These are phyloP conservation scores for Bruguiera sexangula DNA, from an alignment of 345 rosid species.

Conservation along the genomic window DNA sequence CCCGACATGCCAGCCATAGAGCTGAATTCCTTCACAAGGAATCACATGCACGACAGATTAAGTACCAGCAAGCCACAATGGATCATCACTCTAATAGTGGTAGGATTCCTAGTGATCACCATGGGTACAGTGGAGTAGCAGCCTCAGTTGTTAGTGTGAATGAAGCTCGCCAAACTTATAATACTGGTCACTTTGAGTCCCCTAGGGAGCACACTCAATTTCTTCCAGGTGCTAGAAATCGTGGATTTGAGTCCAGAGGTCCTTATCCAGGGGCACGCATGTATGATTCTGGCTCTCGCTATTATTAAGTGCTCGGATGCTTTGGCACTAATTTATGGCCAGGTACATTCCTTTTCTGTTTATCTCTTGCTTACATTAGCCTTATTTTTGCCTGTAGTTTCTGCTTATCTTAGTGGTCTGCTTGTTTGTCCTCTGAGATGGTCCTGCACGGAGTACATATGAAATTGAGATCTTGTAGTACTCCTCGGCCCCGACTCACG, in stretches of 20 bases:
- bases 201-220: conserved; percentile 54
- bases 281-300: conserved; percentile 54
- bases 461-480: too few species aligned
- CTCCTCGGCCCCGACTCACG: too few species aligned
- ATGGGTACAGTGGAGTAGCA: conserved; percentile 38
- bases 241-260: conserved; percentile 60
- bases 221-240: conserved; percentile 53
- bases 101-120: conserved; percentile 39
- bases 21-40: conserved; percentile 71
- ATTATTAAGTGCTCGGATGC: background rate
- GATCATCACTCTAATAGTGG: conserved; percentile 43
- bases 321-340: too few species aligned
- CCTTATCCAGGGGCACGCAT: conserved; percentile 58
- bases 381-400: too few species aligned
- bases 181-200: conserved; percentile 46
- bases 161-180: conserved; percentile 51
- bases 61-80: conserved; percentile 47
- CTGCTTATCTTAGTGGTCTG: too few species aligned
- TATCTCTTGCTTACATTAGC: too few species aligned
- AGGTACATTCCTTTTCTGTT: too few species aligned
- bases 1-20: conserved; percentile 57
- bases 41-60: conserved; percentile 56
- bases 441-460: too few species aligned
- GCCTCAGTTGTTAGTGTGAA: conserved; percentile 35
- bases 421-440: too few species aligned